Evolutionary conservation across 2,329 filamentous ascomycete genomes (phyloP), one percentile per base, ranked within the genome.

Genomic region (Aspergillus udagawae): DNA sequence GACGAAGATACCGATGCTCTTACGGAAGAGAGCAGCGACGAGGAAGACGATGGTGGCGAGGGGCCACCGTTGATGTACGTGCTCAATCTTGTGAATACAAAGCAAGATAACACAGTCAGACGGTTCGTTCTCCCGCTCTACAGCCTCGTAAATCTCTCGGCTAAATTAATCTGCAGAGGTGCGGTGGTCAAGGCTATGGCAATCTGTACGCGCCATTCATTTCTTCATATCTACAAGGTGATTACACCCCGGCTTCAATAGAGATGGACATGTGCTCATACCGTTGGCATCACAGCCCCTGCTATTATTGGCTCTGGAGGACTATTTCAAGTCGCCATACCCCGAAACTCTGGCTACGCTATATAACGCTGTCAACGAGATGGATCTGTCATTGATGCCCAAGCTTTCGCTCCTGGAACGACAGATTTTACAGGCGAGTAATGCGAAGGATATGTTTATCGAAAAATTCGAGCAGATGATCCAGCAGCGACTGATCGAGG

Each of bases 391-490:
- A 0, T 79, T 97, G 14, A 90, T 99, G 86, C 94, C 94, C 0
- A 88, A 83, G 63, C 80, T 99, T 53, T 95, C 89, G 59, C 79
- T 88, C 38, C 83, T 97, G 7, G 94, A 99, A 75, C 85, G 89
- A 52, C 87, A 91, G 65, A 87, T 99, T 54, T 76, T 99, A 27
- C 91, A 96, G 71, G 87, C 90, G 8, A 96, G 89, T 70, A 92
- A 97, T 66, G 92, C 92, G 66, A 96, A 95, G 71, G 94, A 99
- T 71, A 85, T 99, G 66, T 99, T 99, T 70, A 85, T 97, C 32
- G 94, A 99, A 71, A 99, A 97, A 71, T 99, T 99, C 67, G 92
- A 97, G 74, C 86, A 89, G 61, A 96, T 97, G 87, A 89, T 96
- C 55, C 85, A 92, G 63, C 90, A 90, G 75, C 86, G 91, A 45